These are phyloP conservation scores for Medicago ruthenica DNA, from an alignment of 306 rosid genomes.

Conservation along the genomic window DNA sequence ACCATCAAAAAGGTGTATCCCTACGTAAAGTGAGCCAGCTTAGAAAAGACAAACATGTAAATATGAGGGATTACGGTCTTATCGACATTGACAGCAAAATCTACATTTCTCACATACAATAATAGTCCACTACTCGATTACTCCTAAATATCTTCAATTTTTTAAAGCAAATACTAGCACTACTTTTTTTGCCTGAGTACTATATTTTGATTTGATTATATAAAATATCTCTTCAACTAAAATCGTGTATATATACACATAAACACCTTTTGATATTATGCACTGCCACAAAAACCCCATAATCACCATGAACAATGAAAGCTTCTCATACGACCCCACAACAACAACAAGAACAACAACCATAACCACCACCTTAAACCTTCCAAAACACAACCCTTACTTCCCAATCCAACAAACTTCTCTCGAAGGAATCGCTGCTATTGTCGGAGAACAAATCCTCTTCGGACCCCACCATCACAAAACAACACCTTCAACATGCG, in stretches of 20 bases:
- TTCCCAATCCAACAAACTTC: conserved; percentile 42
- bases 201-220: too few relatives aligned
- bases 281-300: neutral
- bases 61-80: conserved; percentile 53
- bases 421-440: conserved; percentile 86
- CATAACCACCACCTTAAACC: neutral
- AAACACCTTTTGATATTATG: neutral
- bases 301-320: conserved; percentile 33
- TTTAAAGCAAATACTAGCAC: neutral
- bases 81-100: conserved; percentile 41
- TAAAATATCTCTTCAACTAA: neutral
- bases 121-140: conserved; percentile 2
- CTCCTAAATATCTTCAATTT: neutral
- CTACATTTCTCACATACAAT: conserved; percentile 9
- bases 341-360: neutral
- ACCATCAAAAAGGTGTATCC: neutral
- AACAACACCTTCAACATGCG: conserved; percentile 1
- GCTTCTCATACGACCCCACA: conserved; percentile 9
- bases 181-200: too few relatives aligned
- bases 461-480: conserved; percentile 47
- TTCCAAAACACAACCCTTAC: neutral
- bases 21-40: neutral
- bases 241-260: conserved; percentile 16
- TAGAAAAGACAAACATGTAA: conserved; percentile 15
- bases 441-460: conserved; percentile 74